Conservation (phyloP, 202 grass and related monocot species). For the Schoenoplectus tabernaemontani region DNA sequence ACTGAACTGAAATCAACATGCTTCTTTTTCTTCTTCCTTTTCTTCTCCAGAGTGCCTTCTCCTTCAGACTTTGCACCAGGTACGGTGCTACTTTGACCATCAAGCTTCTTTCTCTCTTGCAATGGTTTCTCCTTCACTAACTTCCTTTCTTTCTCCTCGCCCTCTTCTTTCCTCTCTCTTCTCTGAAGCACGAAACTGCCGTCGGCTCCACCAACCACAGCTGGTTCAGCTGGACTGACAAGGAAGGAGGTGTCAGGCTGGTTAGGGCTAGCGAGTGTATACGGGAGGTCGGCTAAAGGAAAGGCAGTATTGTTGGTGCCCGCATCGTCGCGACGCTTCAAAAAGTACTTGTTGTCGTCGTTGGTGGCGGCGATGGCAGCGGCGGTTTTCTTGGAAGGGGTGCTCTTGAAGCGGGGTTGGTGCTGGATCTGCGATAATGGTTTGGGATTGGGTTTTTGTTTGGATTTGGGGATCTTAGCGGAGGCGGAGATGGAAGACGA, state of each 20-base stretch:
- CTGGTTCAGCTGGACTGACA: constrained; percentile 21
- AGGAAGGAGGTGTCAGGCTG: constrained; percentile 32
- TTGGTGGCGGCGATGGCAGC: constrained; percentile 3
- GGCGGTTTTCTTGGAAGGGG: constrained; percentile 20
- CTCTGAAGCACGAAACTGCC: constrained; percentile 60
- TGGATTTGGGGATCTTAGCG: constrained; percentile 2
- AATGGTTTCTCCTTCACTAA: constrained; percentile 33
- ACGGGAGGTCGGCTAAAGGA: constrained; percentile 26
- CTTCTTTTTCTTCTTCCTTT: constrained; percentile 76
- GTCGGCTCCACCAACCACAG: background rate
- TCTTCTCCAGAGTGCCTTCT: constrained; percentile 22
- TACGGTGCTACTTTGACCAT: constrained; percentile 8
- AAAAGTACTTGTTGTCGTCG: constrained; percentile 79
- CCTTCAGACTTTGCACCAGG: background rate
- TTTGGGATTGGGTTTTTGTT: constrained; percentile 16
- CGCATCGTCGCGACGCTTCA: constrained; percentile 65
- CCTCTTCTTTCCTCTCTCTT: constrained; percentile 16
- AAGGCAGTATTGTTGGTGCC: constrained; percentile 6
- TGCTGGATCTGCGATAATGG: constrained; percentile 5
- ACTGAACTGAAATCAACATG: constrained; percentile 5
- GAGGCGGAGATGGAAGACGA: background rate
- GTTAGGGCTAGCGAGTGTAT: background rate
- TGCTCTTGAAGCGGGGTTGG: constrained; percentile 21
- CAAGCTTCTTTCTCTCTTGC: constrained; percentile 34
- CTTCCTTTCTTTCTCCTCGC: constrained; percentile 8